Evolutionary conservation across 129 eudicot genomes (phyloP).

Genomic region (Escallonia rubra): DNA sequence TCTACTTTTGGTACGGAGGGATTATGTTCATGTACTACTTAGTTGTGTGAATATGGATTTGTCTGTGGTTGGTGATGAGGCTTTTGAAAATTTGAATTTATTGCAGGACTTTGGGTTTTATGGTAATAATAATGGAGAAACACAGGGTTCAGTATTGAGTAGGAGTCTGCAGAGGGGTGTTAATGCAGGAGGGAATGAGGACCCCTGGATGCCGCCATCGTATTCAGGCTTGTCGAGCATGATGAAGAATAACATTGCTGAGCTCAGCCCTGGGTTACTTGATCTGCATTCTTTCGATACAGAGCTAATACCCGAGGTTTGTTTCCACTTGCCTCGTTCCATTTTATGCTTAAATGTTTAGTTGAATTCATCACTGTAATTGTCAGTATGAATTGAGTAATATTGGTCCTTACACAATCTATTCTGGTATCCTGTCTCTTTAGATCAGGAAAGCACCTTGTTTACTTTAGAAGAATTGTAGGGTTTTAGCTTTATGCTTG

Average conservation of each 20-base stretch:
- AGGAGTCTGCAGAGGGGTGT: slow-evolving; percentile 40
- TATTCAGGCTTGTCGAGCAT: slow-evolving; percentile 31
- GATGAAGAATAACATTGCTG: slow-evolving; percentile 48
- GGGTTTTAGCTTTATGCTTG: too few relatives aligned
- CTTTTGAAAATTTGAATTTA: neutral
- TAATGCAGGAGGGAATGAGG: slow-evolving; percentile 41
- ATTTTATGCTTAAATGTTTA: too few relatives aligned
- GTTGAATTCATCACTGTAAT: too few relatives aligned
- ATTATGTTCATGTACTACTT: too few relatives aligned
- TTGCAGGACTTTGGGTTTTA: slow-evolving; percentile 50
- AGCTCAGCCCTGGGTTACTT: slow-evolving; percentile 73
- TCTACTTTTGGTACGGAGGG: too few relatives aligned
- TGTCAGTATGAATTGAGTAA: too few relatives aligned
- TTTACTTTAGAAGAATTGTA: too few relatives aligned
- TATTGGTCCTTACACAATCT: too few relatives aligned
- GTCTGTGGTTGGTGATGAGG: neutral
- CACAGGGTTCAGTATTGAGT: slow-evolving; percentile 29
- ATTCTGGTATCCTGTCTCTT: too few relatives aligned
- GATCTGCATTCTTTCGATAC: slow-evolving; percentile 86
- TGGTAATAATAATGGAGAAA: slow-evolving; percentile 26
- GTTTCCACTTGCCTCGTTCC: neutral
- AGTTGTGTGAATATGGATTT: too few relatives aligned
- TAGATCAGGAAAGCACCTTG: too few relatives aligned
- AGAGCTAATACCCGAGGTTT: slow-evolving; percentile 80
- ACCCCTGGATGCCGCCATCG: slow-evolving; percentile 35